Base-by-base conservation (phyloP, 768 basidiomycete species). In the Tylopilus balloui region DNA sequence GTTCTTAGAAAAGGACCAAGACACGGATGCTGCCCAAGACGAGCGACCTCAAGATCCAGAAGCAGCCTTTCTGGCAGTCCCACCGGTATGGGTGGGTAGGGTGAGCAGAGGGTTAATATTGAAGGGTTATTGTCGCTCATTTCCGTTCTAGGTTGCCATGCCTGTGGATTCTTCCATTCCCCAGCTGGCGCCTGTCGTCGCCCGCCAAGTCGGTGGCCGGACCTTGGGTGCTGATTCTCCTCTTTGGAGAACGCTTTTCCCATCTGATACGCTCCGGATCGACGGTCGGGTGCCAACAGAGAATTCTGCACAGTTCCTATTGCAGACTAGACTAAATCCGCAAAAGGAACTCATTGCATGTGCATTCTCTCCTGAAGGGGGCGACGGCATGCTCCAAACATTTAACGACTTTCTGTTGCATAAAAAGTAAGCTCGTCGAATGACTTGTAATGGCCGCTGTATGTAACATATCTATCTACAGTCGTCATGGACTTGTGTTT, bases 401-500 rank as follows among this genome's bases (percentile, higher is more conserved):
- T 68, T 89, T 21, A 78, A 78, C 32, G 79, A 83, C 41, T 88
- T 86, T 53, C 70, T 92, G 43, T 74, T 84, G 31, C 75, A 75
- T 1, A 90, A 89, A 73, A 79, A 78, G 89, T 90, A 61, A 49
- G 83, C 71, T 45, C 56, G 31, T 45, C 20, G 21, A 36, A 38
- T 40, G 43, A 54, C 42, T 17, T 53, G 32, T 37, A 53, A 48
- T 47, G 28, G 2, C 48, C 43, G n/a, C n/a, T 45, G 50, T 36
- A 57, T 47, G 25, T 48, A 28, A 62, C 32, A 3, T 27, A 12
- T 23, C 12, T 53, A 52, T 51, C 29, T 56, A 54, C 65, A 92
- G 90, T 44, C 90, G 90, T 19, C 88, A 92, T 63, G 90, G 87
- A 10, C 76, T 92, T 19, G 79, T 91, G 17, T 91, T 92, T 54